Evolutionary conservation across 139 green algal species (phyloP).

Genomic region (Volvox africanus): DNA sequence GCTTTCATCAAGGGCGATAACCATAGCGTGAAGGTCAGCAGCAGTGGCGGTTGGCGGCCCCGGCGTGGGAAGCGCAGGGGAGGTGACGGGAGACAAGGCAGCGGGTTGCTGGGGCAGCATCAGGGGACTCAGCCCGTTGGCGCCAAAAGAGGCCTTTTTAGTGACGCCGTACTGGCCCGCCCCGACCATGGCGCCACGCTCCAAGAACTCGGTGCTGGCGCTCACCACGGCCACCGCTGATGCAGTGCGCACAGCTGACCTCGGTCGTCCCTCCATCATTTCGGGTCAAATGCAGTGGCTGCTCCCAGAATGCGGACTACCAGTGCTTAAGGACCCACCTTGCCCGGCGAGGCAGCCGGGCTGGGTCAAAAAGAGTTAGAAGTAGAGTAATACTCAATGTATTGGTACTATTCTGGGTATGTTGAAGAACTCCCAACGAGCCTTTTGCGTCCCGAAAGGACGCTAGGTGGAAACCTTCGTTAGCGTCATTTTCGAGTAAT

Average conservation of each 20-base stretch:
- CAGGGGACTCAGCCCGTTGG: neutral
- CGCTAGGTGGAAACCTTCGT: too few species aligned
- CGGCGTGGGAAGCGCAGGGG: neutral
- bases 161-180: neutral
- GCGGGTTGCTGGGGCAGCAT: neutral
- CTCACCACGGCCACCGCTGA: neutral
- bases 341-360: neutral
- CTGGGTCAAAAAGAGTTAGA: neutral
- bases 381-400: neutral
- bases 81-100: neutral
- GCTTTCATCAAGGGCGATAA: constrained; percentile 11
- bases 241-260: neutral
- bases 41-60: neutral
- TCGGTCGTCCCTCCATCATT: constrained; percentile 1
- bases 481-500: too few species aligned
- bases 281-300: neutral
- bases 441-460: too few species aligned
- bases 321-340: neutral
- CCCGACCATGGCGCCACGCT: constrained; percentile 18
- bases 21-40: constrained; percentile 26
- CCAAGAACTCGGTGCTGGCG: constrained; percentile 12
- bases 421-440: too few species aligned
- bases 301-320: neutral
- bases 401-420: too few species aligned
- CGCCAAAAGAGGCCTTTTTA: neutral